These are phyloP conservation scores for Leucocoprinus leucothites DNA, from an alignment of 768 basidiomycete species.

Conservation along the genomic window DNA sequence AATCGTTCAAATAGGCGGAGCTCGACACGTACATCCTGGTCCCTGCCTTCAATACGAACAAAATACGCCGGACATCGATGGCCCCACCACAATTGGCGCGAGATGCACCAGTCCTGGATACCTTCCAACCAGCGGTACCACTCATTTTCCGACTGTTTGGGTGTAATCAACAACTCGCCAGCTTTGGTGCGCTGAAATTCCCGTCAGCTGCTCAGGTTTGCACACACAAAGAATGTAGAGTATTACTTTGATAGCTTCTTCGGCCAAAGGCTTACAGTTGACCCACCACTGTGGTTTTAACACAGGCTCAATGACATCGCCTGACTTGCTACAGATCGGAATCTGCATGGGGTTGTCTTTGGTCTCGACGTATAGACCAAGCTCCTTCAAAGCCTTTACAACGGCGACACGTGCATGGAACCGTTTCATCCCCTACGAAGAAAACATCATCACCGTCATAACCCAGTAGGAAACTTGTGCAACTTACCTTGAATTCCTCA, in stretches of 20 bases:
- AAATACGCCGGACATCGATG: slow-evolving; percentile 96
- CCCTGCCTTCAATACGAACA: slow-evolving; percentile 75
- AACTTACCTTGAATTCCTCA: slow-evolving; percentile 56
- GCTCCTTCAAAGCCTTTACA: slow-evolving; percentile 78
- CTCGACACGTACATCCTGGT: slow-evolving; percentile 51
- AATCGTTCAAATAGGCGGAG: background rate
- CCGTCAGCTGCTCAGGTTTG: background rate
- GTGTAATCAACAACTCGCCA: slow-evolving; percentile 81
- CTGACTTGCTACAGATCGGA: slow-evolving; percentile 87
- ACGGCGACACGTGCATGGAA: slow-evolving; percentile 90
- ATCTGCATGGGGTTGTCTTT: slow-evolving; percentile 98
- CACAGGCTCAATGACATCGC: slow-evolving; percentile 92
- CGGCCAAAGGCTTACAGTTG: slow-evolving; percentile 85
- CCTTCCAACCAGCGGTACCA: slow-evolving; percentile 96
- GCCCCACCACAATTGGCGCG: slow-evolving; percentile 99
- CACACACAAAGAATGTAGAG: background rate
- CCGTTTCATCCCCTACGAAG: slow-evolving; percentile 78
- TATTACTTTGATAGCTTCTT: slow-evolving; percentile 79
- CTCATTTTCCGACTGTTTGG: slow-evolving; percentile 85
- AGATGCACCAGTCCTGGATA: slow-evolving; percentile 99
- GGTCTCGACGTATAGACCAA: slow-evolving; percentile 82
- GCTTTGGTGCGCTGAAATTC: slow-evolving; percentile 71
- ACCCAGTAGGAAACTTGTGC: background rate
- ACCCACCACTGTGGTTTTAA: slow-evolving; percentile 99
- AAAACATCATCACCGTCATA: background rate